These are phyloP conservation scores for Ceratobasidium sp. DNA, from an alignment of 1,284 basidiomycete species.

Conservation along the genomic window DNA sequence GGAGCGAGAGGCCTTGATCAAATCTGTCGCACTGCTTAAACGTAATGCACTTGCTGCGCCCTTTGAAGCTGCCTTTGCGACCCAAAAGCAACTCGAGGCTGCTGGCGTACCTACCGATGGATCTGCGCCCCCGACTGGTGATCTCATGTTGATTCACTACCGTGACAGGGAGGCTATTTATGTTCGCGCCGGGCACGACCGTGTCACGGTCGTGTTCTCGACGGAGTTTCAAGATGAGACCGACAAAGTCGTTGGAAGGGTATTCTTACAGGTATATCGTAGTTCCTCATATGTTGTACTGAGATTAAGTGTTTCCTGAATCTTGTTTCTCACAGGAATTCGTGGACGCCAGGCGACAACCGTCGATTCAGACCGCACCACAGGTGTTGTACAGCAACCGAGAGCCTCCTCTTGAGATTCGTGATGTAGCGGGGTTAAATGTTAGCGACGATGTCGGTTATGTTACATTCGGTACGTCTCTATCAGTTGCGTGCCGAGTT, in stretches of 20 bases:
- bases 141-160: conserved; percentile 94
- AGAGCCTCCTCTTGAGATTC: conserved; percentile 95
- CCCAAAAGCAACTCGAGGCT: conserved; percentile 88
- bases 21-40: conserved; percentile 88
- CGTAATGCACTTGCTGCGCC: conserved; percentile 96
- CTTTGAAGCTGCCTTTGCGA: conserved; percentile 89
- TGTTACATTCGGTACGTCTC: conserved; percentile 83
- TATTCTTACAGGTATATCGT: conserved; percentile 89
- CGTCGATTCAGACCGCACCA: conserved; percentile 95
- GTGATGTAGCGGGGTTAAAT: conserved; percentile 84
- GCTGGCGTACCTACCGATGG: conserved; percentile 64
- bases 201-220: conserved; percentile 98
- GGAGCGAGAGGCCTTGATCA: conserved; percentile 81
- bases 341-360: conserved; percentile 94
- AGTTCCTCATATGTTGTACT: not conserved
- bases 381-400: conserved; percentile 98
- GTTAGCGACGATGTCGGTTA: conserved; percentile 94
- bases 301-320: too few species aligned
- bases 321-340: conserved; percentile 80
- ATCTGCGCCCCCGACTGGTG: conserved; percentile 69
- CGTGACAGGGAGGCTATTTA: conserved; percentile 98
- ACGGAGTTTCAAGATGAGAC: conserved; percentile 98
- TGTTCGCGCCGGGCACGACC: conserved; percentile 91
- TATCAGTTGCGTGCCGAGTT: not conserved
- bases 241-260: conserved; percentile 95